phyloP scores from a whole-genome alignment of 2,329 filamentous ascomycete species.

The Helminthosporium solani region DNA sequence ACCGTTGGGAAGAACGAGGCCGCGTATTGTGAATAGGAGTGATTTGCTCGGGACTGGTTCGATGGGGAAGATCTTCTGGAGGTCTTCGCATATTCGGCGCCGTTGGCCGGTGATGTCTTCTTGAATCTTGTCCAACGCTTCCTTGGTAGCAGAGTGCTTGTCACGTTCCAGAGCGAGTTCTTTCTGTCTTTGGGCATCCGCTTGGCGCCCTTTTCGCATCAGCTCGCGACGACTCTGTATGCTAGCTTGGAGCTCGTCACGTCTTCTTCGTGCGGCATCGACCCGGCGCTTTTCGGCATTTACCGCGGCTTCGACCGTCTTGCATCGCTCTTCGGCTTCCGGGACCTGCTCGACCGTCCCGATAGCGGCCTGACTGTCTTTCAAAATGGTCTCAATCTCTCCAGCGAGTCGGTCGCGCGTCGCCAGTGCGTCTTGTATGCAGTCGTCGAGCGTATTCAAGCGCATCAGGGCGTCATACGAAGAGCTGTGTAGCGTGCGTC shows the following conservation, averaged over 20 bases:
- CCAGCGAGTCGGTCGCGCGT: slow-evolving; percentile 71
- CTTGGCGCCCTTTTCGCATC: slow-evolving; percentile 63
- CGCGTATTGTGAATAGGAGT: slow-evolving; percentile 81
- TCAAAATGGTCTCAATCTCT: slow-evolving; percentile 67
- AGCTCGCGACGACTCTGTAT: slow-evolving; percentile 65
- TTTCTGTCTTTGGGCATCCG: slow-evolving; percentile 59
- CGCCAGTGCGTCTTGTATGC: slow-evolving; percentile 82
- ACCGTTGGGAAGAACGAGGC: slow-evolving; percentile 76
- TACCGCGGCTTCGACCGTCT: slow-evolving; percentile 55
- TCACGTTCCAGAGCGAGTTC: slow-evolving; percentile 59
- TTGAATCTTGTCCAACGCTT: slow-evolving; percentile 57
- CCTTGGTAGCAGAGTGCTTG: slow-evolving; percentile 52
- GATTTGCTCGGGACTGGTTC: slow-evolving; percentile 63
- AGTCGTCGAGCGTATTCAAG: slow-evolving; percentile 82
- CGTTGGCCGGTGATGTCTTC: slow-evolving; percentile 80
- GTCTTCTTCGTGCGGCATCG: slow-evolving; percentile 60
- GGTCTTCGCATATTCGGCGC: slow-evolving; percentile 81
- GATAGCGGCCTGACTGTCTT: slow-evolving; percentile 42
- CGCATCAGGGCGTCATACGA: slow-evolving; percentile 88
- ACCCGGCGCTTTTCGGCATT: slow-evolving; percentile 66
- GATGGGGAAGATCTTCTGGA: slow-evolving; percentile 78
- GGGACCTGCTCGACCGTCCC: slow-evolving; percentile 39
- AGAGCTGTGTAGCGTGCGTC: slow-evolving; percentile 62
- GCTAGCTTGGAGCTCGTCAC: slow-evolving; percentile 67
- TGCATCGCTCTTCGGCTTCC: slow-evolving; percentile 48